Evolutionary conservation across 2,329 filamentous ascomycete genomes (phyloP), one percentile per base, ranked within the genome.

Genomic region (Pseudocercospora pini-densiflorae): DNA sequence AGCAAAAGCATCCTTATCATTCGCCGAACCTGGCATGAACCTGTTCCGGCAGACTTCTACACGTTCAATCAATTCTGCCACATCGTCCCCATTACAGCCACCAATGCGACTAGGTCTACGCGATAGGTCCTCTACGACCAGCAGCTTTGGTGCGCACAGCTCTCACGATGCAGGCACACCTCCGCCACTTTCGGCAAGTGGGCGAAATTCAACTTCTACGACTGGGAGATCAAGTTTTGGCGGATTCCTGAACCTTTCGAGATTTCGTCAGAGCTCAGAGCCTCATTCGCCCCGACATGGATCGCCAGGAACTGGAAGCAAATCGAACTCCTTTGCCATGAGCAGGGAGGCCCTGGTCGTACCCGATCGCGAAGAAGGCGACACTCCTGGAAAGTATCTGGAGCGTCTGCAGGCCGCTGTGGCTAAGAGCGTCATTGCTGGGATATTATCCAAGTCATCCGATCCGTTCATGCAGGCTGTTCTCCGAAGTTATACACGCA

Each of bases 401-500:
- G 87, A 91, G 40, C 89, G 93, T 27, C 83, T 98, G 1, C 92
- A 98, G 78, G 91, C 92, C 67, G 86, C 89, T 49, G 86, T 97
- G 16, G 92, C 89, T 45, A 89, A 92, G 64, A 92, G 93, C 70
- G 87, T 91, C 61, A 94, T 99, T 72, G 94, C 93, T 14, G 92
- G 91, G 55, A 88, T 92, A 16, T 81, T 99, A 27, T 94, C 93
- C 19, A 97, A 96, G 76, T 92, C 89, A n/a, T 87, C 88, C 1
- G 94, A 99, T 73, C 81, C 89, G 0, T 99, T 98, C 77, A 92
- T 90, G 55, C 88, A 89, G 66, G 89, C 92, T 0, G 93, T 97
- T 2, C 80, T 99, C 63, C 88, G 94, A 67, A 97, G 94, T 76
- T 98, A 97, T 76, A 98, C 98, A 91, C 89, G 94, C 61, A 91